Evolutionary conservation across 441 rosid species (phyloP).

Genomic region (Erodium chrysanthum): DNA sequence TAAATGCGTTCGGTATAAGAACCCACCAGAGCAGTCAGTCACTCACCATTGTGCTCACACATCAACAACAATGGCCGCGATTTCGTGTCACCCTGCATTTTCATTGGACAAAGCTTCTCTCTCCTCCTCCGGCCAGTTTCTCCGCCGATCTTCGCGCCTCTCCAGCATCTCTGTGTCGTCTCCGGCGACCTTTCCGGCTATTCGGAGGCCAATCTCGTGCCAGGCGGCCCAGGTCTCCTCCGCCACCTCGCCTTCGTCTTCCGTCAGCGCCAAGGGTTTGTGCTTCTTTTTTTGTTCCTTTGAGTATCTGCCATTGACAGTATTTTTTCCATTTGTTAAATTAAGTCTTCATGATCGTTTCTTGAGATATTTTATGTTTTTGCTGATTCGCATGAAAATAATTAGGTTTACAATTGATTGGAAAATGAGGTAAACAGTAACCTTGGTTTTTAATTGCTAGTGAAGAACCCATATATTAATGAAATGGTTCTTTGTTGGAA

Average conservation of each 20-base stretch:
- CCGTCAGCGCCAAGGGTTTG: slow-evolving; percentile 41
- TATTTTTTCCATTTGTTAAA: not conserved
- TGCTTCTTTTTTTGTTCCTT: not conserved
- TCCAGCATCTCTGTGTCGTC: slow-evolving; percentile 29
- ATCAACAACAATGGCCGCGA: slow-evolving; percentile 49
- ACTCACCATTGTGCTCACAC: slow-evolving; percentile 2
- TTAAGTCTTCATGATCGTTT: not conserved
- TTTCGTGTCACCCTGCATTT: slow-evolving; percentile 36
- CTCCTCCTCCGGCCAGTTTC: slow-evolving; percentile 21
- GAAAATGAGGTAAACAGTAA: not conserved
- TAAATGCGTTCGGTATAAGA: not conserved
- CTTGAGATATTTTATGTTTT: not conserved
- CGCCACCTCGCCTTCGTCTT: slow-evolving; percentile 40
- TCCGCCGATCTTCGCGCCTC: slow-evolving; percentile 21
- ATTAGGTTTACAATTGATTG: not conserved
- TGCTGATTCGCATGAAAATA: not conserved
- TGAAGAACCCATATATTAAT: not conserved
- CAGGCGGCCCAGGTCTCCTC: slow-evolving; percentile 35
- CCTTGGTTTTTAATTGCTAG: slow-evolving; percentile 1
- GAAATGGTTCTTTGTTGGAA: not conserved
- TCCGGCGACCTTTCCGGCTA: slow-evolving; percentile 22
- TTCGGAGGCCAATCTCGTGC: slow-evolving; percentile 46
- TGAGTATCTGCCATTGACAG: not conserved
- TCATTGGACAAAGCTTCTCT: slow-evolving; percentile 30
- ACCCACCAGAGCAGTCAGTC: not conserved